phyloP scores from a whole-genome alignment of 371 early-diverging fungal species.

The Mucor sp. region DNA sequence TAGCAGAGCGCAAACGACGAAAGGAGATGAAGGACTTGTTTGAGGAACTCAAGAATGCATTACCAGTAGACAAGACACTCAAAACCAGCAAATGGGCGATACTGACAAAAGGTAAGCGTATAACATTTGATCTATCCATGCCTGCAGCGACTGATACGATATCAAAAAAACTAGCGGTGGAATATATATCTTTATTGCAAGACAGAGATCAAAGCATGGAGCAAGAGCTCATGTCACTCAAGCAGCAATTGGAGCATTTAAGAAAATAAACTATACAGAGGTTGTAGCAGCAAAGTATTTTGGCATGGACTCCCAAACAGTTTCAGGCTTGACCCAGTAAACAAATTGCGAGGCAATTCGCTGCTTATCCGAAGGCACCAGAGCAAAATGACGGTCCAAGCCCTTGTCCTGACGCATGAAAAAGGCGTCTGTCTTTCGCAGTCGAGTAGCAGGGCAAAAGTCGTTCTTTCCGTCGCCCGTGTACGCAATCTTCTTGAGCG shows the following conservation, averaged over 20 bases:
- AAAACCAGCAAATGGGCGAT: constrained; percentile 84
- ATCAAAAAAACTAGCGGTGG: constrained; percentile 3
- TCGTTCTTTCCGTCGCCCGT: constrained; percentile 53
- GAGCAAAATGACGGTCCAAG: constrained; percentile 9
- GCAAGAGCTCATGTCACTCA: constrained; percentile 9
- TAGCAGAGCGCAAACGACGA: constrained; percentile 78
- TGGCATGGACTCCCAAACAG: constrained; percentile 21
- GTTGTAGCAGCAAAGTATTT: background rate
- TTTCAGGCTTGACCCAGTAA: constrained; percentile 11
- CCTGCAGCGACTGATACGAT: background rate
- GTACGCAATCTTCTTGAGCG: constrained; percentile 32
- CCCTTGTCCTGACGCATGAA: constrained; percentile 22
- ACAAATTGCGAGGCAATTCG: constrained; percentile 5
- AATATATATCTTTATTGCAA: constrained; percentile 13
- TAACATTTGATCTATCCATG: background rate
- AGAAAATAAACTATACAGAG: background rate
- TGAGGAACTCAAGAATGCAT: constrained; percentile 66
- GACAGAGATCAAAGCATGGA: constrained; percentile 13
- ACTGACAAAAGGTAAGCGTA: constrained; percentile 60
- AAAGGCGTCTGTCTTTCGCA: constrained; percentile 28
- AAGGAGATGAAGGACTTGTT: constrained; percentile 84
- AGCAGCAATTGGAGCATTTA: constrained; percentile 7
- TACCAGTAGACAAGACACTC: constrained; percentile 67
- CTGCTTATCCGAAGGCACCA: constrained; percentile 1
- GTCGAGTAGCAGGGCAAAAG: constrained; percentile 43